Percentiles rank a stretch among this genome's conserved stretches.
These are phyloP conservation scores for Hypoxylon lenormandii DNA, from an alignment of 495 filamentous ascomycete species.

Conservation along the genomic window DNA sequence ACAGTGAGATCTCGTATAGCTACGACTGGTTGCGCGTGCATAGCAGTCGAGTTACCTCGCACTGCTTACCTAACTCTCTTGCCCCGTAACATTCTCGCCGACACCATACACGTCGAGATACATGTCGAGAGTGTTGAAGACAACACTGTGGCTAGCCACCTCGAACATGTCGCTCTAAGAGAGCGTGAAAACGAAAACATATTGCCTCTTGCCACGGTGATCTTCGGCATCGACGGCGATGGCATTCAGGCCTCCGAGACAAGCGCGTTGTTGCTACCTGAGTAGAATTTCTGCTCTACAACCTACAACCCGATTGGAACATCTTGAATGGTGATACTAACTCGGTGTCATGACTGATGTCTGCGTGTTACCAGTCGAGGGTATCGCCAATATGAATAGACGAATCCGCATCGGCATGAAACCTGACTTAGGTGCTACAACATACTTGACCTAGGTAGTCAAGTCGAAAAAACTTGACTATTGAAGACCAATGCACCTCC, in stretches of 20 bases:
- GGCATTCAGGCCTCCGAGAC: conserved; percentile 32
- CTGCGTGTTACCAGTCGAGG: conserved; percentile 29
- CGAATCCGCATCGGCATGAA: conserved; percentile 35
- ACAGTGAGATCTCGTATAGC: too few species aligned
- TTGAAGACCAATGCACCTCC: not conserved
- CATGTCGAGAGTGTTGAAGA: not conserved
- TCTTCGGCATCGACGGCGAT: conserved; percentile 20
- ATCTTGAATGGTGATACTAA: conserved; percentile 14
- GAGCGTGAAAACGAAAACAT: conserved; percentile 9
- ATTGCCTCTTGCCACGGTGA: conserved; percentile 26
- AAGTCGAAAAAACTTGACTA: conserved; percentile 15
- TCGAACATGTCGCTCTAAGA: conserved; percentile 1
- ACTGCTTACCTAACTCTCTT: not conserved
- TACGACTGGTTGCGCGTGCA: too few species aligned
- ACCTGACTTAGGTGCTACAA: conserved; percentile 22
- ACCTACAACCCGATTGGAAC: conserved; percentile 37
- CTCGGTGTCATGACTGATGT: conserved; percentile 11
- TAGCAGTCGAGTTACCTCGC: too few species aligned
- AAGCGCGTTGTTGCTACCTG: conserved; percentile 24
- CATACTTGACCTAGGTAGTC: conserved; percentile 14
- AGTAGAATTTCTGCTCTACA: conserved; percentile 24
- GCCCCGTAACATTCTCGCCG: not conserved
- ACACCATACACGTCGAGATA: not conserved
- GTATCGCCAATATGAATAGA: conserved; percentile 25
- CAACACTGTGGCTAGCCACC: not conserved